Percentiles rank a stretch among this genome's conserved stretches.
Evolutionary conservation across 495 filamentous ascomycete genomes (phyloP).

Genomic region (Daldinia vernicosa): DNA sequence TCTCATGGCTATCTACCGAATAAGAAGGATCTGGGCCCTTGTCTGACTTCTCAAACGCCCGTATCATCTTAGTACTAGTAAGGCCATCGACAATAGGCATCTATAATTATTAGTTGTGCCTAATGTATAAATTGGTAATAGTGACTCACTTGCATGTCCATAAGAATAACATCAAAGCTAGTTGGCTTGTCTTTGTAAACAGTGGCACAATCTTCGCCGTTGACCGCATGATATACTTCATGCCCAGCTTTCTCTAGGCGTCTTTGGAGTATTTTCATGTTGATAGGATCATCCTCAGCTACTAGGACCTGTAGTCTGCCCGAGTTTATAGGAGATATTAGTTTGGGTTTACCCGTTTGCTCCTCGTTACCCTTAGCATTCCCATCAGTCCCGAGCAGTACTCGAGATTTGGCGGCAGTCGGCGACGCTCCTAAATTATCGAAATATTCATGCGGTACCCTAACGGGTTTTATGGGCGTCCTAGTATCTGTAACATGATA

Average conservation of each 20-base stretch:
- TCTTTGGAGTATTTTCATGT: slow-evolving; percentile 87
- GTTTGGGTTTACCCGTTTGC: neutral
- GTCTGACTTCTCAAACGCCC: slow-evolving; percentile 68
- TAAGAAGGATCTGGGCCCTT: slow-evolving; percentile 54
- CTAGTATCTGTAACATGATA: slow-evolving; percentile 47
- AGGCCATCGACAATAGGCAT: slow-evolving; percentile 96
- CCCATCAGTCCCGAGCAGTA: slow-evolving; percentile 49
- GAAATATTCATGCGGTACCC: slow-evolving; percentile 50
- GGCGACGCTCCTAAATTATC: slow-evolving; percentile 32
- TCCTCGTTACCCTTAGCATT: slow-evolving; percentile 15
- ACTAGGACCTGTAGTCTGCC: slow-evolving; percentile 73
- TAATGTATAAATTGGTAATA: neutral
- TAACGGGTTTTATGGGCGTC: slow-evolving; percentile 53
- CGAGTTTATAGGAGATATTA: slow-evolving; percentile 3
- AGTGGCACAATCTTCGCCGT: slow-evolving; percentile 86
- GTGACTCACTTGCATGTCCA: slow-evolving; percentile 87
- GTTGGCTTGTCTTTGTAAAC: slow-evolving; percentile 67
- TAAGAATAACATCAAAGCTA: slow-evolving; percentile 84
- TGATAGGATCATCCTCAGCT: slow-evolving; percentile 94
- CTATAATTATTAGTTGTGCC: slow-evolving; percentile 51
- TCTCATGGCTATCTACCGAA: slow-evolving; percentile 58
- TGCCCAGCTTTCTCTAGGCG: slow-evolving; percentile 83
- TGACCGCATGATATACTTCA: slow-evolving; percentile 74
- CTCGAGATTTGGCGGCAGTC: slow-evolving; percentile 39
- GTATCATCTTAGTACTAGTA: slow-evolving; percentile 82